Percentiles rank a stretch among this genome's conserved stretches.
Conservation (phyloP, 2,329 filamentous ascomycete genomes). For the Scedosporium boydii region DNA sequence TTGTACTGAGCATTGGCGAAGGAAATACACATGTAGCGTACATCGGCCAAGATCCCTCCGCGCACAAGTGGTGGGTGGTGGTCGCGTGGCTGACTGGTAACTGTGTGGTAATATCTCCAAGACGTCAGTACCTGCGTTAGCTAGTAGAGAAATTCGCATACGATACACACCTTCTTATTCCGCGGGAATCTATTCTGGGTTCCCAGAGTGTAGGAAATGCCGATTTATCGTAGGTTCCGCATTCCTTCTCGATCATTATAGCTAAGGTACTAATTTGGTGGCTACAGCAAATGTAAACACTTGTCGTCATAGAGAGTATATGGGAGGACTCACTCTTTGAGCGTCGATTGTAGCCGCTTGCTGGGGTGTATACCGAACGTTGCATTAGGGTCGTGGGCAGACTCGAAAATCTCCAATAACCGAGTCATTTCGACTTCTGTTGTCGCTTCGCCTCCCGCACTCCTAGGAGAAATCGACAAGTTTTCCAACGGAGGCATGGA, state of each 20-base stretch:
- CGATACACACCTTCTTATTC: not conserved
- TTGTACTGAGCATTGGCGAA: not conserved
- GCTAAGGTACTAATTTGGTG: not conserved
- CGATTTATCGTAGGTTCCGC: not conserved
- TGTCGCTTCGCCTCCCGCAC: not conserved
- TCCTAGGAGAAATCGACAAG: not conserved
- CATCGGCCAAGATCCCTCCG: constrained; percentile 1
- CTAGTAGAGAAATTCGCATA: not conserved
- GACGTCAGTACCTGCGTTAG: not conserved
- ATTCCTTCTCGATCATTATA: constrained; percentile 2
- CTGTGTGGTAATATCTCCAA: not conserved
- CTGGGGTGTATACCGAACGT: not conserved
- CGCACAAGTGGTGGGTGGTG: not conserved
- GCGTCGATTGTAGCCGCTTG: not conserved
- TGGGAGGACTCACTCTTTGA: not conserved
- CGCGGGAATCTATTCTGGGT: not conserved
- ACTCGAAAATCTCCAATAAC: not conserved
- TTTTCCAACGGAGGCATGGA: not conserved
- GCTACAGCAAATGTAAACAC: not conserved
- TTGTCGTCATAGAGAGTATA: not conserved
- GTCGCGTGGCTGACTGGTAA: not conserved
- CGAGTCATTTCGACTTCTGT: not conserved
- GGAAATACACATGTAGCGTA: not conserved
- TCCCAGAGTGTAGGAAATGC: not conserved
- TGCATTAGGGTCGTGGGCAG: not conserved